Percentiles rank a stretch among this genome's conserved stretches.
These are phyloP conservation scores for Pittosporum tobira DNA, from an alignment of 129 eudicot genomes.

Conservation along the genomic window DNA sequence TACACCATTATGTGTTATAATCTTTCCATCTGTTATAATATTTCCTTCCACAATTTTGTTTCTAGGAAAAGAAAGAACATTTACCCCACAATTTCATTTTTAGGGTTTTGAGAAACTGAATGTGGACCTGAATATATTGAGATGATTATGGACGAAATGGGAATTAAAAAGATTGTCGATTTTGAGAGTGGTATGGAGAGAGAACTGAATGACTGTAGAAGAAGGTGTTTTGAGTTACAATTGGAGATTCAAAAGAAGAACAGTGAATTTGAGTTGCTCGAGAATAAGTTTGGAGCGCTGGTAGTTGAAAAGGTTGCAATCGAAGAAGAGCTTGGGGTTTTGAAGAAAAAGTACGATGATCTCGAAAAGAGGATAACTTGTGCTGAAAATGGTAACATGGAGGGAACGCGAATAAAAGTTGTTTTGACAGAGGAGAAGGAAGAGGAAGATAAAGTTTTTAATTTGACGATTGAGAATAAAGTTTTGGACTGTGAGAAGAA, in stretches of 20 bases:
- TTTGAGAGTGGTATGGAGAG: conserved; percentile 12
- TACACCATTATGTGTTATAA: no score
- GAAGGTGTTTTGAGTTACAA: conserved; percentile 31
- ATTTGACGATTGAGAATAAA: conserved; percentile 42
- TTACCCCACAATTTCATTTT: background rate
- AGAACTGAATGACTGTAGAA: conserved; percentile 18
- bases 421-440: conserved; percentile 15
- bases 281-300: conserved; percentile 13
- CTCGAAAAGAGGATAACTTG: conserved; percentile 21
- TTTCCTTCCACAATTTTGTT: no score
- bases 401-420: conserved; percentile 7
- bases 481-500: conserved; percentile 56
- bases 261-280: conserved; percentile 12
- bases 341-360: conserved; percentile 33
- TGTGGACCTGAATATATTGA: background rate
- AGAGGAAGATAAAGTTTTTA: conserved; percentile 16
- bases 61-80: background rate
- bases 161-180: conserved; percentile 9
- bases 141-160: conserved; percentile 2
- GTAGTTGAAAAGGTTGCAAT: conserved; percentile 18
- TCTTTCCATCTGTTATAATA: no score
- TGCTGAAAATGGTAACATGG: conserved; percentile 3
- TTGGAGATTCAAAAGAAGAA: conserved; percentile 16
- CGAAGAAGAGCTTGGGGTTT: conserved; percentile 28
- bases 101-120: conserved; percentile 14